Evolutionary conservation across 164 flowering plant species (phyloP).

Genomic region (Kingdonia uniflora): DNA sequence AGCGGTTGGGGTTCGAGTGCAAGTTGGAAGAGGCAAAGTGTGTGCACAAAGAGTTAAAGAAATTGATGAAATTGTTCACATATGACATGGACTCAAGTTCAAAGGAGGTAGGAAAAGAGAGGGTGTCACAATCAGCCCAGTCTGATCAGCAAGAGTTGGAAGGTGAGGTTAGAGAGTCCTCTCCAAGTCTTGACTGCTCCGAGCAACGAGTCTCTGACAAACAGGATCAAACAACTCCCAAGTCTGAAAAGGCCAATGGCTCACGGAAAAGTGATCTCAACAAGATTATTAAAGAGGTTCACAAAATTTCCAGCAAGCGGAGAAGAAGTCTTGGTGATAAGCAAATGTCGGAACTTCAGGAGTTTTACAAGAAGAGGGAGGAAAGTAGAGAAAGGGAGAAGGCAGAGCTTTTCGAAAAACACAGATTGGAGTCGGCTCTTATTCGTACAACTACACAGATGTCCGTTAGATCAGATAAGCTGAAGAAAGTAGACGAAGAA

Average conservation of each 20-base stretch:
- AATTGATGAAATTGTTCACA: slow-evolving; percentile 22
- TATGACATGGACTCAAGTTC: slow-evolving; percentile 8
- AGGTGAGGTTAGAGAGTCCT: slow-evolving; percentile 21
- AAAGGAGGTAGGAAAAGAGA: slow-evolving; percentile 8
- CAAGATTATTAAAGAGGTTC: slow-evolving; percentile 14
- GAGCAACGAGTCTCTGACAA: slow-evolving; percentile 2
- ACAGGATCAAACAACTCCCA: slow-evolving; percentile 11
- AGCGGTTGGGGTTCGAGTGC: slow-evolving; percentile 48
- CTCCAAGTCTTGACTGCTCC: slow-evolving; percentile 6
- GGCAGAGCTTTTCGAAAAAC: slow-evolving; percentile 21
- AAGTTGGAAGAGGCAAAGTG: slow-evolving; percentile 38
- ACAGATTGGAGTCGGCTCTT: slow-evolving; percentile 25
- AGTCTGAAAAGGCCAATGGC: slow-evolving; percentile 5
- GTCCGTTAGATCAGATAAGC: slow-evolving; percentile 27
- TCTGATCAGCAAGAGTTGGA: slow-evolving; percentile 13
- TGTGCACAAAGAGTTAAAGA: slow-evolving; percentile 34
- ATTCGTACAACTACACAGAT: slow-evolving; percentile 22
- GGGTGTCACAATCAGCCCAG: slow-evolving; percentile 1
- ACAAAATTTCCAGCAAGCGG: slow-evolving; percentile 26
- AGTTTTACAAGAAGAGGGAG: slow-evolving; percentile 14
- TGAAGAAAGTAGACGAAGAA: slow-evolving; percentile 26
- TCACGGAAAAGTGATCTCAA: slow-evolving; percentile 10
- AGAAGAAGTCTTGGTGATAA: slow-evolving; percentile 20
- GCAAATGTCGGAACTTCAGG: slow-evolving; percentile 28
- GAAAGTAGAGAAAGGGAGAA: slow-evolving; percentile 19